A percentile compares a stretch with the other conserved stretches of the same genome.
These are phyloP conservation scores for Batkoa obscura DNA, from an alignment of 371 early-diverging fungal species.

Conservation along the genomic window DNA sequence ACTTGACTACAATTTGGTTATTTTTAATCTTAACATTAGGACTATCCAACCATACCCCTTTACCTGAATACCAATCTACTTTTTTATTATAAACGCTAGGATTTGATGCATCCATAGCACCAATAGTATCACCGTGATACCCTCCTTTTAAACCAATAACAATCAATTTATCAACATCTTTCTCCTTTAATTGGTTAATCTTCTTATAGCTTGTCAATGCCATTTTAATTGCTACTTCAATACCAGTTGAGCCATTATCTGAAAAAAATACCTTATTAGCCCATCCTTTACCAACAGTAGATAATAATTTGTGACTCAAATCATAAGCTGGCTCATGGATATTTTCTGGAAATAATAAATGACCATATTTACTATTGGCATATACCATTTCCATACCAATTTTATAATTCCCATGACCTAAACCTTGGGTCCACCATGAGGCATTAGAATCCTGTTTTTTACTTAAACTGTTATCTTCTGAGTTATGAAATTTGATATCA, in stretches of 20 bases:
- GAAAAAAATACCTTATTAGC: slow-evolving; percentile 57
- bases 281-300: slow-evolving; percentile 39
- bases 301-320: slow-evolving; percentile 36
- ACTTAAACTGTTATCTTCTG: slow-evolving; percentile 11
- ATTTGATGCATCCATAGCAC: slow-evolving; percentile 61
- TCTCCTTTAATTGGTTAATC: no score
- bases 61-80: slow-evolving; percentile 54
- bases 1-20: no score
- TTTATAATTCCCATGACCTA: slow-evolving; percentile 50
- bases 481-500: slow-evolving; percentile 27
- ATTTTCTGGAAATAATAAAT: slow-evolving; percentile 64
- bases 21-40: no score
- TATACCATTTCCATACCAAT: slow-evolving; percentile 39
- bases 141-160: slow-evolving; percentile 49
- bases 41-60: no score
- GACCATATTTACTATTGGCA: slow-evolving; percentile 64
- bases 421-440: slow-evolving; percentile 72
- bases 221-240: slow-evolving; percentile 72
- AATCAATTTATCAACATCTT: slow-evolving; percentile 12
- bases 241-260: slow-evolving; percentile 63
- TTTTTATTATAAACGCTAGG: slow-evolving; percentile 54
- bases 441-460: slow-evolving; percentile 58
- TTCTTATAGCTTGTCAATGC: no score
- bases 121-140: slow-evolving; percentile 76
- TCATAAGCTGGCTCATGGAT: slow-evolving; percentile 47